Base-by-base conservation (phyloP, 2,329 filamentous ascomycete genomes). In the Fusarium sulawesiense region DNA sequence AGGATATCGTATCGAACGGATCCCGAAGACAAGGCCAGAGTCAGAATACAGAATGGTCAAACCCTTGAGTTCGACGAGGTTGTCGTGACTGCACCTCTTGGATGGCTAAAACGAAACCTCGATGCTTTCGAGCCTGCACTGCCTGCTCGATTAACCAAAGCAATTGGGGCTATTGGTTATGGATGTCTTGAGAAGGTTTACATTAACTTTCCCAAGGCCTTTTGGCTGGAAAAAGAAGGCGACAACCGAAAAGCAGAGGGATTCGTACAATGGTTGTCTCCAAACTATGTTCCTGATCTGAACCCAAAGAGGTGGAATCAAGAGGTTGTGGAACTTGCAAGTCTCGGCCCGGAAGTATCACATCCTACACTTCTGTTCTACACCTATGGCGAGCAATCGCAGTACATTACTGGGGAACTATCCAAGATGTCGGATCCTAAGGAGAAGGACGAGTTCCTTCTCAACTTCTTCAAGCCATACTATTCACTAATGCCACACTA, bases 351-450 rank as follows among this genome's bases (percentile, higher is more conserved):
- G 0, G 75, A 81, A 3, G 84, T 83, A 53, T 86, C 90, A 0
- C 93, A 97, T 64, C 92, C 94, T 10, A 97, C 93, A 0, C 85
- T 97, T 6, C 87, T 97, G 27, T 97, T 97, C 85, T 97, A 94
- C 82, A 90, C 85, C 37, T 91, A 89, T 74, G 91, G 91, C 40
- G 86, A 85, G 21, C 87, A 89, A 76, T 89, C 87, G 1, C 78
- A 79, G 11, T 83, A 86, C 72, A 78, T 92, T 47, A 88, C 86
- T 0, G 78, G 79, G 14, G 77, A 80, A 20, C 73, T 87, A 9
- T 79, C 80, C 6, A 77, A 80, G 16, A 73, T 87, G 5, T 50
- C 78, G 4, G 76, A 83, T 4, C 80, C 84, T 23, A 75, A 83
- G 6, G 81, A 86, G 61, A 86, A 86, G 72, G 81, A 87, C 20